Conservation (phyloP, 345 rosid genomes). For the Mallotus nudiflorus region DNA sequence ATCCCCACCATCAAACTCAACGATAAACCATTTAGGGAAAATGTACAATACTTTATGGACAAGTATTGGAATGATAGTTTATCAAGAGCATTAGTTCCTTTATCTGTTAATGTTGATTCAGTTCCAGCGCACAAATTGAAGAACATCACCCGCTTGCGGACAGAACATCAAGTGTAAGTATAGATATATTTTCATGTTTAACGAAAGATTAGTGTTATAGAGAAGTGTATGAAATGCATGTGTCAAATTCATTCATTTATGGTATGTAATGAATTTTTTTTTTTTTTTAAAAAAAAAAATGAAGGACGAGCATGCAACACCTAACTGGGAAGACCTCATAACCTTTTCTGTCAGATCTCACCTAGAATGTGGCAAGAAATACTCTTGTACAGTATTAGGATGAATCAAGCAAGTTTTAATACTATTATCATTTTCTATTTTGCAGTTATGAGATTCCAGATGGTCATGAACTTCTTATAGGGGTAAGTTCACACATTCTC, state of each 20-base stretch:
- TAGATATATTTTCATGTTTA: background rate
- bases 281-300: too few relatives aligned
- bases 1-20: slow-evolving; percentile 42
- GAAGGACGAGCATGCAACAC: too few relatives aligned
- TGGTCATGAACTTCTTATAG: slow-evolving; percentile 42
- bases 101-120: slow-evolving; percentile 37
- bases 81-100: slow-evolving; percentile 41
- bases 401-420: too few relatives aligned
- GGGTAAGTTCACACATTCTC: slow-evolving; percentile 33
- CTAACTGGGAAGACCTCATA: too few relatives aligned
- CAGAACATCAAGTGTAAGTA: slow-evolving; percentile 25
- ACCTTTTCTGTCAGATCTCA: too few relatives aligned
- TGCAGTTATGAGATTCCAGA: slow-evolving; percentile 66
- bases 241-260: too few relatives aligned
- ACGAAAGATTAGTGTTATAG: background rate
- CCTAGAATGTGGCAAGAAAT: too few relatives aligned
- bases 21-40: slow-evolving; percentile 27
- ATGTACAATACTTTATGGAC: slow-evolving; percentile 22
- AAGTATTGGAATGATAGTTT: slow-evolving; percentile 9
- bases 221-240: too few relatives aligned
- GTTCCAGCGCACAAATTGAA: slow-evolving; percentile 39
- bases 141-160: slow-evolving; percentile 23
- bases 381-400: too few relatives aligned
- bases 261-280: too few relatives aligned
- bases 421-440: too few relatives aligned